These are phyloP conservation scores for Angophora floribunda DNA, from an alignment of 345 rosid genomes.

Conservation along the genomic window DNA sequence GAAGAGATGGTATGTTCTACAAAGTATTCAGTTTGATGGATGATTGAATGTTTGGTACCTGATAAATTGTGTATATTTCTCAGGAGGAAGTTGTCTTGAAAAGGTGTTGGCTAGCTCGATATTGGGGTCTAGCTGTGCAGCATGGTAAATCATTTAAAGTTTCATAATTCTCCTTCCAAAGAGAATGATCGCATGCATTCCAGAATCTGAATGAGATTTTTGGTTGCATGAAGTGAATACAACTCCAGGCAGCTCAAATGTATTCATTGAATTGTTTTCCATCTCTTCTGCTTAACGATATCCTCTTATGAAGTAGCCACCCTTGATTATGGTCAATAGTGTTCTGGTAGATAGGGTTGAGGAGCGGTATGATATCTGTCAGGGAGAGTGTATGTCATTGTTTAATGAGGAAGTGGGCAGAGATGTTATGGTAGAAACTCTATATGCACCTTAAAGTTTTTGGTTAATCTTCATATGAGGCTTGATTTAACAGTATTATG, in stretches of 20 bases:
- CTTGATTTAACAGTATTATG: background rate
- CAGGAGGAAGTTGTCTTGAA: conserved; percentile 99
- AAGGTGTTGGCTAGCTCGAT: conserved; percentile 99
- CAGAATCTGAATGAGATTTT: background rate
- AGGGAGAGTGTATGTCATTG: background rate
- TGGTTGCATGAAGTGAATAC: background rate
- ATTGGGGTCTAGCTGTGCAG: conserved; percentile 86
- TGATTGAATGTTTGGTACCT: conserved; percentile 3
- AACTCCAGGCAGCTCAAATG: background rate
- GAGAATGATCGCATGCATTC: background rate
- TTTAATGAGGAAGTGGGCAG: background rate
- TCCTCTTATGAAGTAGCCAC: background rate
- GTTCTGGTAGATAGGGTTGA: background rate
- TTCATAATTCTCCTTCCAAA: background rate
- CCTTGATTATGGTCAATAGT: background rate
- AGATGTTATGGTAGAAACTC: background rate
- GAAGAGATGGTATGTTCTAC: conserved; percentile 48
- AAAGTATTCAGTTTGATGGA: conserved; percentile 1
- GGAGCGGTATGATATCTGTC: background rate
- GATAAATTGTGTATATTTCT: background rate
- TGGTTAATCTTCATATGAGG: background rate
- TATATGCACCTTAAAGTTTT: background rate
- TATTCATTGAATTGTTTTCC: background rate
- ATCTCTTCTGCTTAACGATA: background rate
- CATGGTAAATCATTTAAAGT: conserved; percentile 31